Base-by-base conservation (phyloP, 2,329 filamentous ascomycete species). In the Macrophomina phaseolina region DNA sequence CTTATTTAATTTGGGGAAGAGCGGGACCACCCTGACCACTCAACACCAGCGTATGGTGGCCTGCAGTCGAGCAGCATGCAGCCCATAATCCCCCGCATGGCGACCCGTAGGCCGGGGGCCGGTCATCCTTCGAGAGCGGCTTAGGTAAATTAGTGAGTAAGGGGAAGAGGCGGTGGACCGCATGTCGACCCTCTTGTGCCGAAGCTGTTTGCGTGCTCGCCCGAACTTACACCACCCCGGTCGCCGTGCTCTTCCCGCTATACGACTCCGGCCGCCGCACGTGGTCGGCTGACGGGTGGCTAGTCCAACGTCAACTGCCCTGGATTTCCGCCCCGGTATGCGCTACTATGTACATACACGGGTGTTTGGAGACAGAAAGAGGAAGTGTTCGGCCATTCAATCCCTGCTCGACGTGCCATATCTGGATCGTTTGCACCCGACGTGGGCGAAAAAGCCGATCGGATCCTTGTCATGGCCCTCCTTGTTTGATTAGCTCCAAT, bases 1-100 rank as follows among this genome's bases (percentile, higher is more conserved):
- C 36, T 23, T 14, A 30, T 49, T 61, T 62, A 62, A 62, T 62
- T 62, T 62, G 58, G 58, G 58, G 58, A 60, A 62, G 45, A 2
- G 45, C 58, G 58, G 58, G 30, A 49, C 9, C 30, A 14, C n/a
- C 16, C 55, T 60, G 53, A 42, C 53, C 18, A 14, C 40, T 40
- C 12, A 40, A 28, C 52, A 38, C 34, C 52, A 40, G 52, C 52
- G 53, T 18, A 23, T 18, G 32, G 38, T 61, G 56, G 56, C 56
- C 42, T 48, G 56, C 56, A 61, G 7, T 5, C 45, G 18, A 49
- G 46, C 4, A 49, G n/a, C 49, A 51, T 53, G 49, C 49, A 36
- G 49, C 49, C 49, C 18, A 30, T 30, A 30, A 53, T 53, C 49
- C 49, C 49, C 49, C 49, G 49, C 46, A 49, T 49, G 46, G 18